These are phyloP conservation scores for Clarireedia homoeocarpa DNA, from an alignment of 2,329 filamentous ascomycete species.

Conservation along the genomic window DNA sequence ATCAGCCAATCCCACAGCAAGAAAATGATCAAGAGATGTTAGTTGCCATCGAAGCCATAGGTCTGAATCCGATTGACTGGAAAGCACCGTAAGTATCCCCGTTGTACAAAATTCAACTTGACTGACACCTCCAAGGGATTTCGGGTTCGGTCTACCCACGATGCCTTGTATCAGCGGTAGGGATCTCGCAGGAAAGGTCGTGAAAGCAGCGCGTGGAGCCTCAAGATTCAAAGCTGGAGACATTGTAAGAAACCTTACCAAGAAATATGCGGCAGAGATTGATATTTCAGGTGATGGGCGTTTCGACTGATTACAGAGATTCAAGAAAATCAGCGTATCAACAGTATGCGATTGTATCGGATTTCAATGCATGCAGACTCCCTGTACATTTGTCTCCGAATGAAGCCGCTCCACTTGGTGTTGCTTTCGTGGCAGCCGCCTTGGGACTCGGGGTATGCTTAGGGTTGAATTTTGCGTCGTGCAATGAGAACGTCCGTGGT, in stretches of 20 bases:
- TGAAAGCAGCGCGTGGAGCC: conserved; percentile 36
- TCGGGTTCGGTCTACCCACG: conserved; percentile 25
- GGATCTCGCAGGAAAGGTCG: conserved; percentile 60
- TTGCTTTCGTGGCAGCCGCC: conserved; percentile 50
- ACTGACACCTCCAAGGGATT: conserved; percentile 19
- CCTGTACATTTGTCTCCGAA: conserved; percentile 16
- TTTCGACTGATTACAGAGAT: conserved; percentile 29
- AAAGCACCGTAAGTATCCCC: conserved; percentile 70
- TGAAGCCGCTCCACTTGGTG: conserved; percentile 25
- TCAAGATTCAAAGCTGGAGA: conserved; percentile 49
- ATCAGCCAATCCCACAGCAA: conserved; percentile 40
- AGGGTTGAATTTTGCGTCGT: conserved; percentile 54
- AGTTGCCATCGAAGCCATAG: conserved; percentile 50
- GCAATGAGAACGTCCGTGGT: conserved; percentile 35
- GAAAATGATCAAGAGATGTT: conserved; percentile 52
- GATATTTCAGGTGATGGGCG: conserved; percentile 28
- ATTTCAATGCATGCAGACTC: conserved; percentile 26
- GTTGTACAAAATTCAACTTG: background rate
- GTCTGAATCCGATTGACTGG: conserved; percentile 75
- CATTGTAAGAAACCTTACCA: conserved; percentile 31
- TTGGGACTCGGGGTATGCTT: conserved; percentile 62
- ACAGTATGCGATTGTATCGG: conserved; percentile 44
- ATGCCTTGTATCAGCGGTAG: conserved; percentile 27
- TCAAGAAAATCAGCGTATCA: conserved; percentile 27
- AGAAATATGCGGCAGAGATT: conserved; percentile 20